Base-by-base conservation (phyloP, 352 stramenopile genomes). In the Saprolegnia diclina region DNA sequence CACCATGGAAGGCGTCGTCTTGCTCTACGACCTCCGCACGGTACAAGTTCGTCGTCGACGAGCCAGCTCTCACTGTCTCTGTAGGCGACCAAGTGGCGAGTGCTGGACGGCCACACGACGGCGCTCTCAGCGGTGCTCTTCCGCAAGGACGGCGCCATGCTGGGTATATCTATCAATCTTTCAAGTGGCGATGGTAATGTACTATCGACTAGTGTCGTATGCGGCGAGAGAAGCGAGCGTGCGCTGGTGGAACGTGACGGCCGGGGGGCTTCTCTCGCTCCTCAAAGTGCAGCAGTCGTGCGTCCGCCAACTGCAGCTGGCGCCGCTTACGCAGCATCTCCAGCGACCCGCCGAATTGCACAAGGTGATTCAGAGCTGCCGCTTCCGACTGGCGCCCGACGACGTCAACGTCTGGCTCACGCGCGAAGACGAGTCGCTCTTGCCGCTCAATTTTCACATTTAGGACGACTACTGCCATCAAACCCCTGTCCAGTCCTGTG, bases 241-340 rank as follows among this genome's bases (percentile, higher is more conserved):
- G 0, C 78, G 85, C 5, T 94, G 84, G 84, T 94, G 86, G 86
- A 94, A 94, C 70, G 92, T 83, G 56, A 82, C 82, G 21, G 88
- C 85, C 26, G 80, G 81, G 4, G 85, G 84, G 0, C 64, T 94
- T 6, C 92, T 94, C 55, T 84, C 84, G 2, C 91, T 94, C 80
- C 77, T 94, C 54, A 92, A 92, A 76, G 90, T 94, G 76, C 86
- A 94, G 50, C 86, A 94, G 66, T 90, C 85, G 19, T 94, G 86
- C 71, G 76, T 94, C 26, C 91, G 91, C 53, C 84, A 94, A 56
- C 80, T 92, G 74, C 90, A 90, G 68, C 71, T 94, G 6, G 70
- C 46, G 65, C 71, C 48, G 75, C 62, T 0, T 82, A 75, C 40
- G 81, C 85, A 16, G 78, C 84, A 19, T 76, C 74, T 1, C 81